Evolutionary conservation across 139 green algal genomes (phyloP).

Genomic region (Marvania coccoides): DNA sequence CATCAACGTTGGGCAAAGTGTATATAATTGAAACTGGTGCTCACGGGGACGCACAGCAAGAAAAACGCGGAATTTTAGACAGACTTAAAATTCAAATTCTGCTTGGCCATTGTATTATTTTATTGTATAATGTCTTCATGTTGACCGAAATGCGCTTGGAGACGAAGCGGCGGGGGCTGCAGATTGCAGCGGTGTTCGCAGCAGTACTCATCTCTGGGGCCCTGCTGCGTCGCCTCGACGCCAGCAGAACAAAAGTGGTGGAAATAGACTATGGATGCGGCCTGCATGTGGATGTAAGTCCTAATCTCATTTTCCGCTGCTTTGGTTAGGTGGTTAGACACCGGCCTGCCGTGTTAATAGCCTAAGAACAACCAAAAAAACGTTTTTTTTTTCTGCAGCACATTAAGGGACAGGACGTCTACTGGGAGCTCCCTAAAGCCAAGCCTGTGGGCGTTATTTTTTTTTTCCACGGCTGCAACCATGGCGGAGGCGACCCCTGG

Average conservation of each 20-base stretch:
- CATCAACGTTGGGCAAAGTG: too few relatives aligned
- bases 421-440: background rate
- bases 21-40: too few relatives aligned
- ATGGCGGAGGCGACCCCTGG: slow-evolving; percentile 51
- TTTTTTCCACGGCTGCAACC: slow-evolving; percentile 47
- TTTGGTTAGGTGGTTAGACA: background rate
- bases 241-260: background rate
- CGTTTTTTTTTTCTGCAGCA: background rate
- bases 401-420: background rate
- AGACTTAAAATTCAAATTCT: too few relatives aligned
- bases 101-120: too few relatives aligned
- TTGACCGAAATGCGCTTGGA: too few relatives aligned
- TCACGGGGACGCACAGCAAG: too few relatives aligned
- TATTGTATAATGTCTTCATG: too few relatives aligned
- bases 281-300: background rate
- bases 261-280: background rate
- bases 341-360: background rate
- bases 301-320: background rate
- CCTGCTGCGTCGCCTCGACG: background rate
- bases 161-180: background rate
- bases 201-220: background rate
- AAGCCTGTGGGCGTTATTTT: background rate
- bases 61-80: too few relatives aligned
- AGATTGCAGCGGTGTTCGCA: background rate
- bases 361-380: background rate